Base-by-base conservation (phyloP, 345 rosid genomes). In the Lepidium didymum region DNA sequence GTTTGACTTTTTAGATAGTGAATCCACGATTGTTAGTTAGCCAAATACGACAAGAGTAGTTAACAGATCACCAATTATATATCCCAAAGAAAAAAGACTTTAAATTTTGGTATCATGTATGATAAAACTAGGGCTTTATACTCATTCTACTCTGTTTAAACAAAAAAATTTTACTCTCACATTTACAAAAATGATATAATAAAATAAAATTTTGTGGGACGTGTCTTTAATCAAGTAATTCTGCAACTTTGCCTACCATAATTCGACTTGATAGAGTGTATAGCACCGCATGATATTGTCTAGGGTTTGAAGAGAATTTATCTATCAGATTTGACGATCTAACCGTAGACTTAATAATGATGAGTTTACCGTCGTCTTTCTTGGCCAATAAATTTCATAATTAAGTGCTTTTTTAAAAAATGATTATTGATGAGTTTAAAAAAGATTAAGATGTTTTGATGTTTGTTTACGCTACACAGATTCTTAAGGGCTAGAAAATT, bases 401-500 rank as follows among this genome's bases (percentile, higher is more conserved):
- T 35, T 45, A 16, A 45, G 33, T 33, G 33, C 35, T 43, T 25
- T 0, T 23, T 27, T 4, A 19, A 1, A 19, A 1, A 0, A 41
- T 29, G 9, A 53, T 41, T 42, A 29, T 18, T 41, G 7, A 2
- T 27, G 6, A 27, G 5, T 27, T 27, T 4, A 4, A 4, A 27
- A 27, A n/a, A 19, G 6, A 14, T 23, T 25, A 57, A n/a, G 10
- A n/a, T 4, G 2, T 51, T 33, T 8, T 14, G 5, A 41, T 70
- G 23, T 62, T 55, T 52, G 14, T 55, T 45, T 25, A 1, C 55
- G 43, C 40, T 5, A 50, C 12, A 25, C 65, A 95, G 99, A 81
- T 95, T 81, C 64, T 76, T 95, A 83, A 87, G 86, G 80, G 99
- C 98, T 23, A 86, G 99, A 78, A 95, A 91, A 80, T 82, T 84